A percentile compares a stretch with the other conserved stretches of the same genome.
Conservation (phyloP, 768 basidiomycete species). For the Boletellus emodensis region DNA sequence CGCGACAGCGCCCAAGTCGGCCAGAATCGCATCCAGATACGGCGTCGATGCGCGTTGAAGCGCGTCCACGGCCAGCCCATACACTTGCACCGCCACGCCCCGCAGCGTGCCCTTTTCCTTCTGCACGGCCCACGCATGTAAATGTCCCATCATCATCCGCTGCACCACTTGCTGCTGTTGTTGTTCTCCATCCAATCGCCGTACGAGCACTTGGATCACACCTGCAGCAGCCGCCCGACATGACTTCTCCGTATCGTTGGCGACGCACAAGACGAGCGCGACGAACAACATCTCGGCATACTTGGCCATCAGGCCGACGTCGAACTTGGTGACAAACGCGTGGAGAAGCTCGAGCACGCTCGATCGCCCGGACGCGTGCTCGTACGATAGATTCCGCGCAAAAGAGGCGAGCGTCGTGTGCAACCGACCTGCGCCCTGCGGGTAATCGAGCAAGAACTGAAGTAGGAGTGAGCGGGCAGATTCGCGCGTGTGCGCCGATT, state of each 20-base stretch:
- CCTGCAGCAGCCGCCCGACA: constrained; percentile 87
- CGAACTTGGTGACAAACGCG: constrained; percentile 82
- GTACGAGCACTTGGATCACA: constrained; percentile 74
- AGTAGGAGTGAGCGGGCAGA: constrained; percentile 83
- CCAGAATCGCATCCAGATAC: constrained; percentile 48
- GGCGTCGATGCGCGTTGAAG: constrained; percentile 45
- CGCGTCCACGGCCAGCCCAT: constrained; percentile 74
- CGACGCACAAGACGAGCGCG: constrained; percentile 85
- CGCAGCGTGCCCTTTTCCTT: constrained; percentile 55
- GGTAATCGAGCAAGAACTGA: constrained; percentile 95
- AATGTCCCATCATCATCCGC: constrained; percentile 56
- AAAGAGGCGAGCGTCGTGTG: constrained; percentile 87
- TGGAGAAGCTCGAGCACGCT: constrained; percentile 95
- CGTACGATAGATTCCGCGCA: constrained; percentile 87
- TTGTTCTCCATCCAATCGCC: constrained; percentile 57
- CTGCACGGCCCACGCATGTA: constrained; percentile 78
- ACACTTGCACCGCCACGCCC: constrained; percentile 77
- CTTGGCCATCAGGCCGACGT: constrained; percentile 65
- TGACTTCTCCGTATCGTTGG: constrained; percentile 88
- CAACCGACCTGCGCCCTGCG: constrained; percentile 89
- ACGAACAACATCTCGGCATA: constrained; percentile 89
- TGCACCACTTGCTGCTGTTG: constrained; percentile 50
- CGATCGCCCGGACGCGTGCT: constrained; percentile 82
- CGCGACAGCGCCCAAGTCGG: constrained; percentile 45
- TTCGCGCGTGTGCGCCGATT: constrained; percentile 88